Evolutionary conservation across 202 grass and related monocot genomes (phyloP), one percentile per base, ranked within the genome.

Genomic region (Dendrocalamus latiflorus): DNA sequence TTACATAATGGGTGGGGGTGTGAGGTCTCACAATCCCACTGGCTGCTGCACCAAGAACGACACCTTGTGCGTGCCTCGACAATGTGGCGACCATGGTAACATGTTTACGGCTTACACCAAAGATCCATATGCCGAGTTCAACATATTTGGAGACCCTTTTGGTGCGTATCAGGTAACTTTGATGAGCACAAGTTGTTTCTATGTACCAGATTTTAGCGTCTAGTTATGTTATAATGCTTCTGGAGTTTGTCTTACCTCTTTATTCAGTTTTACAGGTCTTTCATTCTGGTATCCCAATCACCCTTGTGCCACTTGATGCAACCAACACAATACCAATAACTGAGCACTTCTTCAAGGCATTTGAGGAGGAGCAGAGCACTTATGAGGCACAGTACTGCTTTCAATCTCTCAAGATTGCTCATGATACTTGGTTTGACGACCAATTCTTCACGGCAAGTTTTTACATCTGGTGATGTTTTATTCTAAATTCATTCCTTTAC

Each of bases 101-200:
- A 47, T 96, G 80, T 96, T 96, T 55, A 91, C 86, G 12, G 81
- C 69, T 45, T 93, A 93, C 85, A 84, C 74, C 10, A 77, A 54
- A 53, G 85, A 96, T 67, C 90, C 93, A 4, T 85, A 89, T 77
- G 86, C 93, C 0, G 93, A 96, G 77, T 96, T 91, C 83, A 96
- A 96, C 79, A 78, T 96, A 16, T 96, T 91, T 78, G 72, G 72
- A 53, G 93, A 96, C 72, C 93, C 90, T 78, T 96, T 96, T 37
- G 86, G 73, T 3, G 90, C 93, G n/a, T 93, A 93, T 76, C 88
- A 96, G 93, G 93, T 96, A 63, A 36, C 53, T 44, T 88, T 33
- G 59, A 64, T 6, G 20, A 9, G 51, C 41, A 48, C 25, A 30
- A 6, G 1, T 76, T 76, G 57, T 62, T 77, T 53, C 20, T 20